These are phyloP conservation scores for Russula sp. DNA, from an alignment of 768 basidiomycete species.

Conservation along the genomic window DNA sequence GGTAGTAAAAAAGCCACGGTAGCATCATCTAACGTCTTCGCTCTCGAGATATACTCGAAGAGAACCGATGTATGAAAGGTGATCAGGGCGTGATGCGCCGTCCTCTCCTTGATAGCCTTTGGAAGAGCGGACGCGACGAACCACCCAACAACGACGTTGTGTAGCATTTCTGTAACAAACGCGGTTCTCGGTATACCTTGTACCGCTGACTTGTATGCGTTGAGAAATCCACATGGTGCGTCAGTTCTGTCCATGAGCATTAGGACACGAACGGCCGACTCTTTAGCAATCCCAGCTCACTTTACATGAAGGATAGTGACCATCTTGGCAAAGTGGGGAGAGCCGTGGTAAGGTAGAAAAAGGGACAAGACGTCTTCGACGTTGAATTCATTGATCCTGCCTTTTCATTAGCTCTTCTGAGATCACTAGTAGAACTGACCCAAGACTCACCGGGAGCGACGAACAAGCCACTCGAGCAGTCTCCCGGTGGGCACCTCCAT, in stretches of 20 bases:
- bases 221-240: slow-evolving; percentile 60
- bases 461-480: slow-evolving; percentile 90
- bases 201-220: too few relatives aligned
- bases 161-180: slow-evolving; percentile 71
- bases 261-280: slow-evolving; percentile 22
- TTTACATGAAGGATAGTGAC: too few relatives aligned
- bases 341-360: too few relatives aligned
- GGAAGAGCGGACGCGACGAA: slow-evolving; percentile 65
- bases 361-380: too few relatives aligned
- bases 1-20: slow-evolving; percentile 54
- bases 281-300: too few relatives aligned
- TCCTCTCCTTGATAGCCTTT: slow-evolving; percentile 39
- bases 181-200: slow-evolving; percentile 65
- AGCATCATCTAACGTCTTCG: slow-evolving; percentile 54
- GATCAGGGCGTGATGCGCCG: slow-evolving; percentile 55
- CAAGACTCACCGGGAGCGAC: slow-evolving; percentile 71
- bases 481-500: too few relatives aligned
- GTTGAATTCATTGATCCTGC: slow-evolving; percentile 91
- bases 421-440: not conserved
- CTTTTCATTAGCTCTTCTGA: not conserved
- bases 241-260: slow-evolving; percentile 38
- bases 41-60: slow-evolving; percentile 69
- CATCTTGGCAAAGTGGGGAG: too few relatives aligned
- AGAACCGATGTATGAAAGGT: too few relatives aligned
- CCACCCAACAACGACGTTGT: slow-evolving; percentile 61